These are phyloP conservation scores for Boechera retrofracta DNA, from an alignment of 345 rosid genomes.

Conservation along the genomic window DNA sequence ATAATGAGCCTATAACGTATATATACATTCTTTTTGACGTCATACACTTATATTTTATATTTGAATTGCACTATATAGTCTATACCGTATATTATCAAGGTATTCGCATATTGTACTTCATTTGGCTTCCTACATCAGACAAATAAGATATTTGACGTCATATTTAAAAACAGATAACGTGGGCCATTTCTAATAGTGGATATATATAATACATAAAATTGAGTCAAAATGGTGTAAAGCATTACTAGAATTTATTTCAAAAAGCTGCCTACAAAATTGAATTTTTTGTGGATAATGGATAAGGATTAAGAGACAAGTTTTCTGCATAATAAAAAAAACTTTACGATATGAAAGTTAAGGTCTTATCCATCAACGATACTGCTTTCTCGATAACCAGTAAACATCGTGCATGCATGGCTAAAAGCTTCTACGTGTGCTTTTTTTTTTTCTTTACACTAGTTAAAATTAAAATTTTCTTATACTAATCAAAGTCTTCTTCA, in stretches of 20 bases:
- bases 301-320: constrained; percentile 37
- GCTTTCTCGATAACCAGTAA: constrained; percentile 41
- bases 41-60: not conserved
- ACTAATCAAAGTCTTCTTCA: constrained; percentile 33
- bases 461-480: not conserved
- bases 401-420: constrained; percentile 47
- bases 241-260: not conserved
- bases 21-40: constrained; percentile 3
- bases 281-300: constrained; percentile 36
- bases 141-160: constrained; percentile 18
- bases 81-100: not conserved
- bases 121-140: not conserved
- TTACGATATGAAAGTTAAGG: constrained; percentile 39
- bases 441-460: constrained; percentile 27
- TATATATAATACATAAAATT: constrained; percentile 1
- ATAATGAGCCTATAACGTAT: not conserved
- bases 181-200: constrained; percentile 28
- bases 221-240: constrained; percentile 40
- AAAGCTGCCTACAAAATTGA: constrained; percentile 43
- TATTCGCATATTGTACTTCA: constrained; percentile 7
- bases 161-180: constrained; percentile 21
- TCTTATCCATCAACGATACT: constrained; percentile 40
- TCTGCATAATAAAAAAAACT: constrained; percentile 15
- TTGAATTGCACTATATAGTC: not conserved
- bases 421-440: constrained; percentile 45